Evolutionary conservation across 345 rosid genomes (phyloP).

Genomic region (Hypericum androsaemum): DNA sequence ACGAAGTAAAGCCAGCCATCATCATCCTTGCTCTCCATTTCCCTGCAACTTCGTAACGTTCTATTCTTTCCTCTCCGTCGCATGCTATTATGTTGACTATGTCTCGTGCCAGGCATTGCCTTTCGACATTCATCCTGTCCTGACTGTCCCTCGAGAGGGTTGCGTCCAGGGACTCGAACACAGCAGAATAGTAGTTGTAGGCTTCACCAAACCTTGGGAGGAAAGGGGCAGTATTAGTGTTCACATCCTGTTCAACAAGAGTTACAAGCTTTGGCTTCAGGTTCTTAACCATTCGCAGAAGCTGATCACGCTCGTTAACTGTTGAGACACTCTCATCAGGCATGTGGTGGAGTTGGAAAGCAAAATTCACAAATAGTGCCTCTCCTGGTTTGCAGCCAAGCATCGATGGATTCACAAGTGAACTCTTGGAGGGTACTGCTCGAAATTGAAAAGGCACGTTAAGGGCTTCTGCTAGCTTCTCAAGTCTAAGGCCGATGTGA

Average conservation of each 20-base stretch:
- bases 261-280: slow-evolving; percentile 86
- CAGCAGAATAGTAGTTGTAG: slow-evolving; percentile 78
- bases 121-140: slow-evolving; percentile 93
- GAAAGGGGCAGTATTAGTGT: slow-evolving; percentile 89
- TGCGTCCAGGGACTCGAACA: slow-evolving; percentile 79
- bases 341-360: slow-evolving; percentile 99
- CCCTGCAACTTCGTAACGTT: slow-evolving; percentile 81
- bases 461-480: slow-evolving; percentile 52
- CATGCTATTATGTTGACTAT: slow-evolving; percentile 90
- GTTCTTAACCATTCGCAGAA: slow-evolving; percentile 83
- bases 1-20: slow-evolving; percentile 82
- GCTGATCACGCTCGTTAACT: slow-evolving; percentile 78
- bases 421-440: slow-evolving; percentile 63
- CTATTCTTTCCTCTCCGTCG: slow-evolving; percentile 92
- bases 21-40: slow-evolving; percentile 94
- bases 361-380: slow-evolving; percentile 76
- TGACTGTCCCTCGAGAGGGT: slow-evolving; percentile 87
- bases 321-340: slow-evolving; percentile 98
- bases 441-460: slow-evolving; percentile 62
- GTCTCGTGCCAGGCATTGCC: slow-evolving; percentile 90
- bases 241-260: slow-evolving; percentile 86
- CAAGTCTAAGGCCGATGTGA: slow-evolving; percentile 76
- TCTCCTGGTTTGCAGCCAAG: slow-evolving; percentile 56
- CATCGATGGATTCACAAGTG: slow-evolving; percentile 60
- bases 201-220: slow-evolving; percentile 70